Evolutionary conservation across 140 eudicot genomes (phyloP).

Genomic region (Stevia rebaudiana): DNA sequence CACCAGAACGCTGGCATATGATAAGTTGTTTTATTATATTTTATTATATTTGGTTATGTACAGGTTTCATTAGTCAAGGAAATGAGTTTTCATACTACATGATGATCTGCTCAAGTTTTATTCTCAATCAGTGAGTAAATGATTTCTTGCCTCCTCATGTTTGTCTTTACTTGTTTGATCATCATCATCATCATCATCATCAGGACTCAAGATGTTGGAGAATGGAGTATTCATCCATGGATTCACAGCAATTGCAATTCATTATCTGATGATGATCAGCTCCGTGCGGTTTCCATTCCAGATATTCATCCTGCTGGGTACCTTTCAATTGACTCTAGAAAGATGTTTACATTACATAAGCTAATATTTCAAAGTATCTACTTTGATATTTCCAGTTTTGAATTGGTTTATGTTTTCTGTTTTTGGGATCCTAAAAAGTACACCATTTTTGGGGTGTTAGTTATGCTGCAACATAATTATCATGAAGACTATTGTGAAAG

Average conservation of each 20-base stretch:
- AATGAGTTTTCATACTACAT: slow-evolving; percentile 97
- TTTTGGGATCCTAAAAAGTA: background rate
- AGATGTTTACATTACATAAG: background rate
- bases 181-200: slow-evolving; percentile 17
- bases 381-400: too few species aligned
- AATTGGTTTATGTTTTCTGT: background rate
- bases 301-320: slow-evolving; percentile 97
- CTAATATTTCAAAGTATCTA: background rate
- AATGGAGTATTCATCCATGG: slow-evolving; percentile 97
- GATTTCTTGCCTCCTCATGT: slow-evolving; percentile 5
- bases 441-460: background rate
- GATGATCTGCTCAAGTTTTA: slow-evolving; percentile 98
- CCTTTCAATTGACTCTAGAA: background rate
- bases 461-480: background rate
- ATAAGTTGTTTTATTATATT: background rate
- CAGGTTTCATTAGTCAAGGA: slow-evolving; percentile 92
- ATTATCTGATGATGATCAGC: slow-evolving; percentile 76
- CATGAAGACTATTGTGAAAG: background rate
- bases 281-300: slow-evolving; percentile 78
- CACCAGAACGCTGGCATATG: slow-evolving; percentile 6
- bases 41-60: background rate
- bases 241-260: slow-evolving; percentile 96
- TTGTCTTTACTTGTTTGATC: background rate
- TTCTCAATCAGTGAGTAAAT: slow-evolving; percentile 82
- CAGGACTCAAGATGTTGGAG: slow-evolving; percentile 57